Conservation (phyloP, 495 filamentous ascomycete genomes). For the Astrothelium macrocarpum region DNA sequence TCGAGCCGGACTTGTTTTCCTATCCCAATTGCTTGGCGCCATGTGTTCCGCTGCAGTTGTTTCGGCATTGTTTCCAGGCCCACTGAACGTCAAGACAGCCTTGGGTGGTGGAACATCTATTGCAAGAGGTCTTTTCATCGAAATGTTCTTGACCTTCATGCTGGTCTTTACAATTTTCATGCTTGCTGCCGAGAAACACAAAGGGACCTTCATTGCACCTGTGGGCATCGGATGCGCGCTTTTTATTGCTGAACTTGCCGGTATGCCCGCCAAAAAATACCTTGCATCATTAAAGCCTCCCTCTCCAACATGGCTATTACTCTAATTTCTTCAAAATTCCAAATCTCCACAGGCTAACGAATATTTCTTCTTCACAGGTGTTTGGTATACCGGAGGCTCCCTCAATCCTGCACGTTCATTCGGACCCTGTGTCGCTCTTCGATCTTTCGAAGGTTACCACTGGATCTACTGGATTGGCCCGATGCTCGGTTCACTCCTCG, state of each 20-base stretch:
- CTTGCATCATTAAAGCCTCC: too few species aligned
- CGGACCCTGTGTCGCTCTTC: slow-evolving; percentile 23
- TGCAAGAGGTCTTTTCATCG: slow-evolving; percentile 45
- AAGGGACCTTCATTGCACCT: slow-evolving; percentile 43
- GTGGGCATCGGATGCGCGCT: slow-evolving; percentile 43
- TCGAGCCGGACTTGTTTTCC: slow-evolving; percentile 42
- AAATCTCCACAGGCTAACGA: not conserved
- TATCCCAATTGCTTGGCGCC: slow-evolving; percentile 48
- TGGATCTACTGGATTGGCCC: slow-evolving; percentile 32
- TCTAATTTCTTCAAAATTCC: too few species aligned
- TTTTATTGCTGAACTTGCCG: slow-evolving; percentile 41
- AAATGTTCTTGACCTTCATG: slow-evolving; percentile 44
- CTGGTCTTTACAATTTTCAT: slow-evolving; percentile 50
- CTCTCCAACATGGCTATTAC: too few species aligned
- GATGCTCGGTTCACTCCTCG: slow-evolving; percentile 28
- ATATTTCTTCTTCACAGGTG: slow-evolving; percentile 39
- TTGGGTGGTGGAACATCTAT: slow-evolving; percentile 36
- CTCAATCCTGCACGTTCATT: slow-evolving; percentile 28
- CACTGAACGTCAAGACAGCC: slow-evolving; percentile 38
- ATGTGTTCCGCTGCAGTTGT: slow-evolving; percentile 49
- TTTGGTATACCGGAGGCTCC: slow-evolving; percentile 29
- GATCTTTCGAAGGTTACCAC: slow-evolving; percentile 21
- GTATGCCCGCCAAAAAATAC: slow-evolving; percentile 12
- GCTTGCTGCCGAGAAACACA: slow-evolving; percentile 48
- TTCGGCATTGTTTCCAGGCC: slow-evolving; percentile 42